Conservation (phyloP, 2,329 filamentous ascomycete species). For the Phaeosphaeria sp. region DNA sequence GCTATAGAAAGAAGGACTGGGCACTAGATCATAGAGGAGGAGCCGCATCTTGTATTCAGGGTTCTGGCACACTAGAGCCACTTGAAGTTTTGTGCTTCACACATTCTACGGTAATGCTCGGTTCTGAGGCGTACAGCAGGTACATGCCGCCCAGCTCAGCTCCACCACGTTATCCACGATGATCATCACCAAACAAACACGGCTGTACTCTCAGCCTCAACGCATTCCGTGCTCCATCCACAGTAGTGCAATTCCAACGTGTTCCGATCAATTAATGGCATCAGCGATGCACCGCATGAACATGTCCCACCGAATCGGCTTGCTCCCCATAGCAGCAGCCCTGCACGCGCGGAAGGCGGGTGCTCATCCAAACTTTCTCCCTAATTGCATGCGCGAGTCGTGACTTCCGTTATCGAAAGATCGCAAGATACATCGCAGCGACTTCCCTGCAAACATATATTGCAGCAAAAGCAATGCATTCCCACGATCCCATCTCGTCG, state of each 20-base stretch:
- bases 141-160: not conserved
- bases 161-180: not conserved
- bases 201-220: not conserved
- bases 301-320: not conserved
- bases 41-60: not conserved
- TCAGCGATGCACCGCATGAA: not conserved
- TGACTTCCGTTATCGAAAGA: not conserved
- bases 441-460: not conserved
- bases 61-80: not conserved
- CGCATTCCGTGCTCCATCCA: not conserved
- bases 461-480: not conserved
- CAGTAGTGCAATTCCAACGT: not conserved
- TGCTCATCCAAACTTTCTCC: not conserved
- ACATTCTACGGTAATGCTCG: not conserved
- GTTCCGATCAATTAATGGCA: not conserved
- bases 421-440: not conserved
- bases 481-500: too few relatives aligned
- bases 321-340: not conserved
- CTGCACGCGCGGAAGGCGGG: not conserved
- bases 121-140: not conserved
- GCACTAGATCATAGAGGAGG: not conserved
- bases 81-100: not conserved
- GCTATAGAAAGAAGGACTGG: conserved; percentile 4
- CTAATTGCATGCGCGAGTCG: not conserved
- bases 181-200: not conserved